Conservation (phyloP, 805 yeast genomes). For the Sugiyamaella americana region DNA sequence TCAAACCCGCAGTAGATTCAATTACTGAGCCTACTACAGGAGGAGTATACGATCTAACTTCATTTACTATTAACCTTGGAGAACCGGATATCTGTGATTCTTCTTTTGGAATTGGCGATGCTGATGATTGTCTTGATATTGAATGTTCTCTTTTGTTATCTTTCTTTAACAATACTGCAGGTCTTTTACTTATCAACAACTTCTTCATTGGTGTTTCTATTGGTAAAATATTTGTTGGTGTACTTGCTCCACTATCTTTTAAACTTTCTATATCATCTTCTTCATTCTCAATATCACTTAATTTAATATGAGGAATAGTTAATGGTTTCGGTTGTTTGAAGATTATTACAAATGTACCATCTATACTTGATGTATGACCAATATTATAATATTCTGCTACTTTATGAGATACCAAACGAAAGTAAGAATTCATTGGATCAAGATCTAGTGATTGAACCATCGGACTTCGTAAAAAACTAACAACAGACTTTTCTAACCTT, state of each 20-base stretch:
- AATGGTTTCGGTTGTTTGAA: slow-evolving; percentile 29
- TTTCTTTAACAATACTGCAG: not conserved
- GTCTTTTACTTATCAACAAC: not conserved
- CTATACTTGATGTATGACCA: slow-evolving; percentile 49
- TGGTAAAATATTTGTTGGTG: not conserved
- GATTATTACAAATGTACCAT: slow-evolving; percentile 43
- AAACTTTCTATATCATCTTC: not conserved
- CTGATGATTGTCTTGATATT: slow-evolving; percentile 6
- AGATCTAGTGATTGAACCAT: slow-evolving; percentile 39
- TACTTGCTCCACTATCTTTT: not conserved
- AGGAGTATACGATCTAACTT: too few relatives aligned
- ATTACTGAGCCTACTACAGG: not conserved
- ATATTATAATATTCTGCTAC: slow-evolving; percentile 60
- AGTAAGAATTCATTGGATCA: slow-evolving; percentile 61
- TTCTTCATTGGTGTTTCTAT: not conserved
- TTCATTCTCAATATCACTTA: slow-evolving; percentile 9
- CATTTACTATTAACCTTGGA: too few relatives aligned
- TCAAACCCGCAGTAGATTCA: too few relatives aligned
- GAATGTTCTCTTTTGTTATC: not conserved
- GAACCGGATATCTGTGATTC: too few relatives aligned
- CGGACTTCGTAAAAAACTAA: slow-evolving; percentile 40
- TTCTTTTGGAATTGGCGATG: not conserved
- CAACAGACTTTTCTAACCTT: slow-evolving; percentile 43
- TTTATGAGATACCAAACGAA: slow-evolving; percentile 61
- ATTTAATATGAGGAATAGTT: slow-evolving; percentile 3